These are phyloP conservation scores for Acer campestre DNA, from an alignment of 345 rosid genomes.

Conservation along the genomic window DNA sequence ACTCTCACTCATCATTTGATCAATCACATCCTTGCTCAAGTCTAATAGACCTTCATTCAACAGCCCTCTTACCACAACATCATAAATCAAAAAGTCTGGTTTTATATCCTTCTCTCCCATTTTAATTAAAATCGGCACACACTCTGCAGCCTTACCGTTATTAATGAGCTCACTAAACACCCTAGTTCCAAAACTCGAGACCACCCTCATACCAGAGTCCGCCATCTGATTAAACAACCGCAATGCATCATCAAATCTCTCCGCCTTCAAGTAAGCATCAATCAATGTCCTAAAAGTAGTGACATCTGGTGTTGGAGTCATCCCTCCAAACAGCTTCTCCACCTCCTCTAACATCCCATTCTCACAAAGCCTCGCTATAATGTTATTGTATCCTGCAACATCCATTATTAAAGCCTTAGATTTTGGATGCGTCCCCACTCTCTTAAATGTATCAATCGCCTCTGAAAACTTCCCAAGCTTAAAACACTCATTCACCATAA, in stretches of 20 bases:
- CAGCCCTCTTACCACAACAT: slow-evolving; percentile 81
- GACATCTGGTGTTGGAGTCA: slow-evolving; percentile 73
- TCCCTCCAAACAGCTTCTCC: slow-evolving; percentile 55
- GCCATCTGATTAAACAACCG: slow-evolving; percentile 67
- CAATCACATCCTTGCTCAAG: slow-evolving; percentile 49
- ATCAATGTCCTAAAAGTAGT: slow-evolving; percentile 68
- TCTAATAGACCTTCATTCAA: slow-evolving; percentile 71
- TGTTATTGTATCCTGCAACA: slow-evolving; percentile 77
- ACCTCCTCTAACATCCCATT: slow-evolving; percentile 80
- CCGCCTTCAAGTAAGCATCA: slow-evolving; percentile 75
- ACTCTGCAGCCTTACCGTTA: slow-evolving; percentile 71
- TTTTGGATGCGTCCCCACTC: slow-evolving; percentile 63
- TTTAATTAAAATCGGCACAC: slow-evolving; percentile 64
- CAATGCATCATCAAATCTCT: slow-evolving; percentile 72
- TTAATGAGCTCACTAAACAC: slow-evolving; percentile 70
- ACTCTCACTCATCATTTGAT: slow-evolving; percentile 65
- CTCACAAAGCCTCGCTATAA: slow-evolving; percentile 72
- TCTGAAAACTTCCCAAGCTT: slow-evolving; percentile 64
- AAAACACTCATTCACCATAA: slow-evolving; percentile 94
- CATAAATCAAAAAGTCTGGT: slow-evolving; percentile 81
- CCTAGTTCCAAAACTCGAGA: slow-evolving; percentile 75
- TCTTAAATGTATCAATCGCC: slow-evolving; percentile 67
- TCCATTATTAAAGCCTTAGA: slow-evolving; percentile 88
- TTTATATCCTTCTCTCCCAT: slow-evolving; percentile 95
- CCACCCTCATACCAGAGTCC: slow-evolving; percentile 77